Conservation (phyloP, 345 rosid genomes). For the Lumnitzera racemosa region DNA sequence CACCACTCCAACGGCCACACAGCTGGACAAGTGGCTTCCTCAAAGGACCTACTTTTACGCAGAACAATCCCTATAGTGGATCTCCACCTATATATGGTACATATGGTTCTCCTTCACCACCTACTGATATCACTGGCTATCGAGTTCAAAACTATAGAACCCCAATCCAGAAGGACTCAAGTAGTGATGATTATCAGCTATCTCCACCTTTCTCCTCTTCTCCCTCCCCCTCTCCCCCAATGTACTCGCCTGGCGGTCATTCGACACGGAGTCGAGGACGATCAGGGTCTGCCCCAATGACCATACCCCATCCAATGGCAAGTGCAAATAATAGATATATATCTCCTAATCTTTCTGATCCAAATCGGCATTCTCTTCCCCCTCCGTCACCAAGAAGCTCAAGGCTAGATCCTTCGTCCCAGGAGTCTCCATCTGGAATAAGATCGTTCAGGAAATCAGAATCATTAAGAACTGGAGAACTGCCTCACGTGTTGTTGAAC, state of each 20-base stretch:
- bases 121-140: conserved; percentile 28
- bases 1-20: conserved; percentile 66
- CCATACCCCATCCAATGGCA: conserved; percentile 54
- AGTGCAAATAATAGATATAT: conserved; percentile 39
- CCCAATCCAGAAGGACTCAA: conserved; percentile 20
- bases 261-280: conserved; percentile 29
- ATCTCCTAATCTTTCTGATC: conserved; percentile 75
- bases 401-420: conserved; percentile 64
- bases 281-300: conserved; percentile 79
- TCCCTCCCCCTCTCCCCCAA: conserved; percentile 61
- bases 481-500: conserved; percentile 44
- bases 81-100: conserved; percentile 49
- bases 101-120: conserved; percentile 43
- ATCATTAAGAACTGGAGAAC: conserved; percentile 53
- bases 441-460: conserved; percentile 48
- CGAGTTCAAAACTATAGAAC: conserved; percentile 31
- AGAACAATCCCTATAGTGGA: conserved; percentile 34
- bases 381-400: conserved; percentile 76
- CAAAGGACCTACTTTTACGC: conserved; percentile 31
- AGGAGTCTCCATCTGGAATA: conserved; percentile 69
- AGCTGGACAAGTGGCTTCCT: conserved; percentile 96
- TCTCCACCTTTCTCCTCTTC: conserved; percentile 88
- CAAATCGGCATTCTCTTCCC: conserved; percentile 69
- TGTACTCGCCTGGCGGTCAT: conserved; percentile 31
- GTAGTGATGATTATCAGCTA: conserved; percentile 60